phyloP scores from a whole-genome alignment of 208 protist species.

The Wallacemonas sp. region DNA sequence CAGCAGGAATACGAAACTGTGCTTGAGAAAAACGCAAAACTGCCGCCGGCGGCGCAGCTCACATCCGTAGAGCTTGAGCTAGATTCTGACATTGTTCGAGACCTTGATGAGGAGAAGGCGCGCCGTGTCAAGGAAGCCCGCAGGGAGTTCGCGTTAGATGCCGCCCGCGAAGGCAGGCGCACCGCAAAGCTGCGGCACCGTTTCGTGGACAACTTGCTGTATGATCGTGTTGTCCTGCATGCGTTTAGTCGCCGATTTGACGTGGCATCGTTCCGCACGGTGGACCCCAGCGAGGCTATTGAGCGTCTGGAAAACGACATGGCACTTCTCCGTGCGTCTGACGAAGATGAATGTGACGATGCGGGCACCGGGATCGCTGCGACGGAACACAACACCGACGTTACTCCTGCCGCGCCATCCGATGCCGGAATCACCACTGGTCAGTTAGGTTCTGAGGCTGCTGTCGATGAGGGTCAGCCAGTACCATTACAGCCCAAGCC shows the following conservation, averaged over 20 bases:
- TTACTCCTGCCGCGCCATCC: neutral
- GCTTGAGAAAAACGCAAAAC: conserved; percentile 64
- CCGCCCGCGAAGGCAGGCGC: conserved; percentile 80
- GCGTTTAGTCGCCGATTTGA: conserved; percentile 66
- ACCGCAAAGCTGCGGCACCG: conserved; percentile 86
- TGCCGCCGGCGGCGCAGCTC: conserved; percentile 52
- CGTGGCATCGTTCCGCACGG: conserved; percentile 92
- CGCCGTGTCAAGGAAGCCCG: conserved; percentile 67
- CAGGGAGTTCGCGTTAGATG: conserved; percentile 72
- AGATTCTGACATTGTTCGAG: conserved; percentile 77
- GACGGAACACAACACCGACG: conserved; percentile 11
- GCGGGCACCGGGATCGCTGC: no score
- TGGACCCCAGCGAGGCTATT: conserved; percentile 54
- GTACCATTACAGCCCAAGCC: no score
- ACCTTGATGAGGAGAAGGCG: conserved; percentile 70
- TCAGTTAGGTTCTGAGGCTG: no score
- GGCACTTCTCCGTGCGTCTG: conserved; percentile 47
- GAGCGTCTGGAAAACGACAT: conserved; percentile 52
- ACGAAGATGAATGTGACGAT: no score
- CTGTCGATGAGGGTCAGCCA: no score
- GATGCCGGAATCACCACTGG: neutral
- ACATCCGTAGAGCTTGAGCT: conserved; percentile 72
- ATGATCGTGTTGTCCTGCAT: conserved; percentile 89
- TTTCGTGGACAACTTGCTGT: conserved; percentile 91
- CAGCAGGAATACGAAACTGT: conserved; percentile 69